phyloP scores from a whole-genome alignment of 2,329 filamentous ascomycete species.

The Epichloe aotearoae region DNA sequence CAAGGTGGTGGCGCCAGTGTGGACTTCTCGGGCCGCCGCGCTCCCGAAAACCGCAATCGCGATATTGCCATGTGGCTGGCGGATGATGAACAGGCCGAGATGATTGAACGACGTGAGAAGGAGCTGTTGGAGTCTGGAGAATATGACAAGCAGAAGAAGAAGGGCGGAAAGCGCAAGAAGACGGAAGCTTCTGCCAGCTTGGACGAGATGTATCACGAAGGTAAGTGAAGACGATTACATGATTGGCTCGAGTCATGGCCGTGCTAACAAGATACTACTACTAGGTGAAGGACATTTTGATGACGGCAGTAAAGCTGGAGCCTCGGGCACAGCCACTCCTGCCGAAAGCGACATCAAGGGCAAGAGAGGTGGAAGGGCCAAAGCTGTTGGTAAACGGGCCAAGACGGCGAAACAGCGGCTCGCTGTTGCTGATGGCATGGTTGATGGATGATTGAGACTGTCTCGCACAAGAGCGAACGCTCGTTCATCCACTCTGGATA shows the following conservation, averaged over 20 bases:
- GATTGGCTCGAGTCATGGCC: background rate
- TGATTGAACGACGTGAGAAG: conserved; percentile 85
- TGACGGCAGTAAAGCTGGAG: conserved; percentile 55
- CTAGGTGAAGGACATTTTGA: conserved; percentile 94
- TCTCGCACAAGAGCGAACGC: background rate
- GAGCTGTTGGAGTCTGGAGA: conserved; percentile 67
- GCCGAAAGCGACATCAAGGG: conserved; percentile 41
- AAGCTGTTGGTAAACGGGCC: conserved; percentile 37
- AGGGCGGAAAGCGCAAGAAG: conserved; percentile 42
- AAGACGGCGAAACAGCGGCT: conserved; percentile 58
- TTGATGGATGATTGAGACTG: conserved; percentile 13
- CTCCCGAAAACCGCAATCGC: conserved; percentile 84
- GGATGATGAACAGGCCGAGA: conserved; percentile 88
- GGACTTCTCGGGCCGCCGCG: conserved; percentile 87
- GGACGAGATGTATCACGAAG: conserved; percentile 98
- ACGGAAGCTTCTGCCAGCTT: conserved; percentile 49
- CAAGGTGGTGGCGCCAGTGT: conserved; percentile 81
- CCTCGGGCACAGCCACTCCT: conserved; percentile 74
- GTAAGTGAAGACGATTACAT: conserved; percentile 39
- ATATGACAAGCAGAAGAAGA: conserved; percentile 50
- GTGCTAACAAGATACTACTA: conserved; percentile 23
- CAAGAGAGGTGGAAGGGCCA: conserved; percentile 42
- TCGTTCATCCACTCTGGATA: background rate
- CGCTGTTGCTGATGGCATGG: conserved; percentile 50
- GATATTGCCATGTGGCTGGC: conserved; percentile 99